Base-by-base conservation (phyloP, 2,329 filamentous ascomycete species). In the Aspergillus pseudoterreus region DNA sequence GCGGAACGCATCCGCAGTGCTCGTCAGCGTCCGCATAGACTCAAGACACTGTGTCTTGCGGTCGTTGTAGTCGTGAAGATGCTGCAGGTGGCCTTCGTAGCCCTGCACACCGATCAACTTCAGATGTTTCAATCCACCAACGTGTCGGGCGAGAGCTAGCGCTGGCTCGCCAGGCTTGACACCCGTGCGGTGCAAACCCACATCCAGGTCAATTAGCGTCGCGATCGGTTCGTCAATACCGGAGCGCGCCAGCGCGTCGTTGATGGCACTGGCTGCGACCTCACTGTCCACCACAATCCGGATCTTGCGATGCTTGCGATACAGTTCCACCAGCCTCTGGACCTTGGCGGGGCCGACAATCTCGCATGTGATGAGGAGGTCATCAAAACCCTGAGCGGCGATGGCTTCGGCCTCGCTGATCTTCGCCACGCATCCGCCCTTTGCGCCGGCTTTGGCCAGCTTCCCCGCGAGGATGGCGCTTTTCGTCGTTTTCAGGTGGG, bases 401-500 rank as follows among this genome's bases (percentile, higher is more conserved):
- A 76, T 70, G 33, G 62, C 72, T 54, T 76, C 74, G 2, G 74
- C 74, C 55, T 76, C 78, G 56, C 71, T 75, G 6, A 81, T 69
- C 54, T 80, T 81, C 5, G 78, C 77, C 1, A 80, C 78, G 50
- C 78, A 80, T 38, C 75, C 75, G 19, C 78, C 78, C 58, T 71
- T 78, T 47, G 76, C 76, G 21, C 78, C 78, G 0, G 76, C 77
- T 1, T 65, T 64, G 38, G 64, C 69, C 45, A 81, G 71, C 43
- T 70, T 75, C 11, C 61, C 56, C 4, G 78, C 78, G 0, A 81
- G 65, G 15, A 70, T 62, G 19, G 71, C 72, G 38, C 74, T 76
- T 59, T 81, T 81, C 46, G 76, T 79, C 4, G 78, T 81, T 57
- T 81, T 81, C n/a, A 78, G 70, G 49, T 81, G 78, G 0, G 78